A percentile compares a stretch with the other conserved stretches of the same genome.
Evolutionary conservation across 371 early-diverging fungal genomes (phyloP).

Genomic region (Coemansia sp.): DNA sequence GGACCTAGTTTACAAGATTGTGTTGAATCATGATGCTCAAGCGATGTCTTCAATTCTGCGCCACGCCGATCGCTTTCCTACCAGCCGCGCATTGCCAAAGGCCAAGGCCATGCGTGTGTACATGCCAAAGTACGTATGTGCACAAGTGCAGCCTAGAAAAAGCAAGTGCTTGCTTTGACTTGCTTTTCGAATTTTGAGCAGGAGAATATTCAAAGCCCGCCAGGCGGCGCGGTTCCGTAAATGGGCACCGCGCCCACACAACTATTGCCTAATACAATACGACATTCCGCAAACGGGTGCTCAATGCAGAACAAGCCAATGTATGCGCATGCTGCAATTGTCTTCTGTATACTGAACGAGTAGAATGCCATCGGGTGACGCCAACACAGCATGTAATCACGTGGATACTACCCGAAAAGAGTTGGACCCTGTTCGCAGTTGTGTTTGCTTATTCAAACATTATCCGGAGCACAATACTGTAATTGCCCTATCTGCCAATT

Average conservation of each 20-base stretch:
- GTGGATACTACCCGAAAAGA: neutral
- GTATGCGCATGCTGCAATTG: slow-evolving; percentile 8
- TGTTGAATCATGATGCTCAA: too few relatives aligned
- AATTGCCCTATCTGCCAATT: neutral
- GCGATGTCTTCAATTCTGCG: neutral
- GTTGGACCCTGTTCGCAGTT: neutral
- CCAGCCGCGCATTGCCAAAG: neutral
- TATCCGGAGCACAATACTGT: too few relatives aligned
- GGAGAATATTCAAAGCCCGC: neutral
- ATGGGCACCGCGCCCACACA: neutral
- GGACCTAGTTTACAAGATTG: too few relatives aligned
- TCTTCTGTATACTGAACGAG: neutral
- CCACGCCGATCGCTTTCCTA: slow-evolving; percentile 2
- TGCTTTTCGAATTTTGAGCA: neutral
- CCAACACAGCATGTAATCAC: neutral
- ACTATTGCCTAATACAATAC: too few relatives aligned
- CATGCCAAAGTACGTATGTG: neutral
- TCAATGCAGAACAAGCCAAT: neutral
- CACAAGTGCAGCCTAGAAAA: neutral
- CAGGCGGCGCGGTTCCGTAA: neutral
- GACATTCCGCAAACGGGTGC: neutral
- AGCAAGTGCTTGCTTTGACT: too few relatives aligned
- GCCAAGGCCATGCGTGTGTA: neutral
- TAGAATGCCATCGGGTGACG: neutral
- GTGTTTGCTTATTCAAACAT: neutral